These are phyloP conservation scores for Alloteropsis angusta DNA, from an alignment of 202 grass and related monocot genomes.

Conservation along the genomic window DNA sequence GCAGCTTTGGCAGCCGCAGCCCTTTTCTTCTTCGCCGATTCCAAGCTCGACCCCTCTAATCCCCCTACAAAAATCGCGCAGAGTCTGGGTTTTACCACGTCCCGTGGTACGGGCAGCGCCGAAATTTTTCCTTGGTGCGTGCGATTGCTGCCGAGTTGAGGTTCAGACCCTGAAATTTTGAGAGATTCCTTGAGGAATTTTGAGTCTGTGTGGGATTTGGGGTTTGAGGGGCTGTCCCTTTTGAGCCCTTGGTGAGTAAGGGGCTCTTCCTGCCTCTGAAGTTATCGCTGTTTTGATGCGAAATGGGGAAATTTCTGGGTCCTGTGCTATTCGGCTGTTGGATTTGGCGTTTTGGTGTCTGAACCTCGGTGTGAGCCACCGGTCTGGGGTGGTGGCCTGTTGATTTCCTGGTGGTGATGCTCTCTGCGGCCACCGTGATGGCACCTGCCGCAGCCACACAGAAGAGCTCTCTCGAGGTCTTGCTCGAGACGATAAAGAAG, in stretches of 20 bases:
- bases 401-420: slow-evolving; percentile 34
- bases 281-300: slow-evolving; percentile 15
- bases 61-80: slow-evolving; percentile 30
- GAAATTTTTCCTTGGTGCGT: slow-evolving; percentile 14
- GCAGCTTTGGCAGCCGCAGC: slow-evolving; percentile 50
- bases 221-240: slow-evolving; percentile 22
- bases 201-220: slow-evolving; percentile 17
- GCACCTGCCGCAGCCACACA: slow-evolving; percentile 18
- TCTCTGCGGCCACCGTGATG: slow-evolving; percentile 41
- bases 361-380: slow-evolving; percentile 18
- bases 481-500: slow-evolving; percentile 76
- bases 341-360: slow-evolving; percentile 30
- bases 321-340: slow-evolving; percentile 10
- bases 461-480: slow-evolving; percentile 81
- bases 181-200: slow-evolving; percentile 30
- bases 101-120: background rate
- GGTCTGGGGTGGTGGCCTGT: slow-evolving; percentile 26
- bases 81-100: background rate
- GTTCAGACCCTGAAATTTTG: background rate
- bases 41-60: slow-evolving; percentile 21
- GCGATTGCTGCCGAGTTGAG: slow-evolving; percentile 19
- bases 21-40: slow-evolving; percentile 26
- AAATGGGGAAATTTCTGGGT: slow-evolving; percentile 22
- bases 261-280: background rate
- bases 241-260: slow-evolving; percentile 22